Percentiles rank a stretch among this genome's conserved stretches.
phyloP scores from a whole-genome alignment of 768 basidiomycete species.

The Leucocoprinus birnbaumii region DNA sequence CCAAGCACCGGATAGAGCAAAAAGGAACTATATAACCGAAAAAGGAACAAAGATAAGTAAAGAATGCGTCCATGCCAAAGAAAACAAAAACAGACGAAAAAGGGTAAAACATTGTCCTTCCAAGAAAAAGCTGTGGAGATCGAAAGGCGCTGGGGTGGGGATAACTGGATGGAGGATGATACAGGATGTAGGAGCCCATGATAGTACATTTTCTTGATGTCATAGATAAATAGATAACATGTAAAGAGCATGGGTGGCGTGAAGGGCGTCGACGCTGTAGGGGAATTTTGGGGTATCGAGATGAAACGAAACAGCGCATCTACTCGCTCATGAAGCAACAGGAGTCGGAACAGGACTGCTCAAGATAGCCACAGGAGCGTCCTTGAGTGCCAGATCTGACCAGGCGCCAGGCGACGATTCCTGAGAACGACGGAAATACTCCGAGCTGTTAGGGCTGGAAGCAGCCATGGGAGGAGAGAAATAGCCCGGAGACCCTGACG shows the following conservation, averaged over 20 bases:
- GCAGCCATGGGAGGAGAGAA: conserved; percentile 18
- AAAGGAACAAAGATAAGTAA: background rate
- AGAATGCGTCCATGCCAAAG: background rate
- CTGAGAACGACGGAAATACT: conserved; percentile 17
- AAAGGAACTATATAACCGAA: background rate
- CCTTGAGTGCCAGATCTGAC: conserved; percentile 7
- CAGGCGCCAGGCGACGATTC: conserved; percentile 11
- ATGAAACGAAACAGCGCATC: background rate
- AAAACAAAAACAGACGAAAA: background rate
- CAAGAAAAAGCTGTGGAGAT: conserved; percentile 4
- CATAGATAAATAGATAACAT: conserved; percentile 13
- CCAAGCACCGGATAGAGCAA: conserved; percentile 1
- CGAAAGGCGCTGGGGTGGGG: conserved; percentile 6
- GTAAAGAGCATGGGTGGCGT: conserved; percentile 10
- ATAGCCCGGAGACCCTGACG: conserved; percentile 23
- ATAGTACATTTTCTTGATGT: conserved; percentile 15
- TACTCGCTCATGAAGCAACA: conserved; percentile 16
- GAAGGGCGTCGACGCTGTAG: conserved; percentile 1
- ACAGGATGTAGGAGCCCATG: conserved; percentile 13
- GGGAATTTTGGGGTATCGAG: background rate
- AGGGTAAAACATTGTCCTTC: background rate
- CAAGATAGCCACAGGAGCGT: conserved; percentile 11
- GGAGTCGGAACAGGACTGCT: conserved; percentile 18
- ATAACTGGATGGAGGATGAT: conserved; percentile 7
- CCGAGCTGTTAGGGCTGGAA: conserved; percentile 11